phyloP scores from a whole-genome alignment of 306 rosid species.

The Gleditsia sinensis region DNA sequence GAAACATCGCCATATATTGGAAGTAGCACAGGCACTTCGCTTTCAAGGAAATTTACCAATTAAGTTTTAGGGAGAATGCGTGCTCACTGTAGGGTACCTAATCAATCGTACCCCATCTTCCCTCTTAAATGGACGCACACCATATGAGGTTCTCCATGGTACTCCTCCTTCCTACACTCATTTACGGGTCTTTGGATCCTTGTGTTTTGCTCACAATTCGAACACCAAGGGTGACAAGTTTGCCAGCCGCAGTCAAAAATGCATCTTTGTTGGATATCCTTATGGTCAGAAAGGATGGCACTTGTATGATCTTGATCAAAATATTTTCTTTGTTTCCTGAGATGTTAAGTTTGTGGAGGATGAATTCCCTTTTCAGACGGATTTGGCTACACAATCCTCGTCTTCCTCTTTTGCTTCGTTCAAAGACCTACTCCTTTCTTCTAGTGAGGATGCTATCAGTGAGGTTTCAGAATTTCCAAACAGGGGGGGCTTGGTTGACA shows the following conservation, averaged over 20 bases:
- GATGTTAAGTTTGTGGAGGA: not conserved
- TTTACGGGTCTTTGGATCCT: not conserved
- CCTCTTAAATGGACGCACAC: not conserved
- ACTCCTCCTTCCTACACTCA: not conserved
- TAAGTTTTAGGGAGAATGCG: not conserved
- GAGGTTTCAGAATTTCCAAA: too few species aligned
- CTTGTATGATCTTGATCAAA: not conserved
- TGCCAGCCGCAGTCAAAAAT: not conserved
- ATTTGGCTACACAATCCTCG: too few species aligned
- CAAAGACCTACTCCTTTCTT: too few species aligned
- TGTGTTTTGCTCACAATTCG: not conserved
- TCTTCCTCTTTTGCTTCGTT: too few species aligned
- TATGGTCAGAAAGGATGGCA: not conserved
- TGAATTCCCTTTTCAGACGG: not conserved
- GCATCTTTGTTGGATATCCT: not conserved
- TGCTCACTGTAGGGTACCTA: not conserved
- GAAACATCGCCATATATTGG: not conserved
- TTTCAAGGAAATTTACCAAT: not conserved
- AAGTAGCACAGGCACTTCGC: not conserved
- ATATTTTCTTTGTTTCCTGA: not conserved
- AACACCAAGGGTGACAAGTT: not conserved
- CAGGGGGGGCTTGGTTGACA: too few species aligned
- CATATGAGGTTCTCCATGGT: not conserved
- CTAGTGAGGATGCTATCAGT: too few species aligned
- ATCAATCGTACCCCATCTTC: not conserved